These are phyloP conservation scores for Atkinsonella texensis DNA, from an alignment of 2,329 filamentous ascomycete species.

Conservation along the genomic window DNA sequence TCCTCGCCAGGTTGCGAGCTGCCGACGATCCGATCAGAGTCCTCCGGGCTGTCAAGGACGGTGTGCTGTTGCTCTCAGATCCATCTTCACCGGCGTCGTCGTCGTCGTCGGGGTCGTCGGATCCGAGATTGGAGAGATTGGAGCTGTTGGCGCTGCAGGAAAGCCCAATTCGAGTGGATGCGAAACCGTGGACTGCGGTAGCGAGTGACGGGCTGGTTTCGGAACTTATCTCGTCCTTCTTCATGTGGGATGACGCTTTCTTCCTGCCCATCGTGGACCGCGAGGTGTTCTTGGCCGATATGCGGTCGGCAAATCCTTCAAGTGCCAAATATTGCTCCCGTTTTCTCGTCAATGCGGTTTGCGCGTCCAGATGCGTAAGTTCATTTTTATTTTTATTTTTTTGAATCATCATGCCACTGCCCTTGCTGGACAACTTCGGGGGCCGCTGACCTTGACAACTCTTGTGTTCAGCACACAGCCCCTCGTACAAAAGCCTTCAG, in stretches of 20 bases:
- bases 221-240: conserved; percentile 18
- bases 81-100: background rate
- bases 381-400: too few species aligned
- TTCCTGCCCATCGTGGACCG: conserved; percentile 15
- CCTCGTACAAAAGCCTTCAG: conserved; percentile 10
- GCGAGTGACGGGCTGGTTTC: conserved; percentile 20
- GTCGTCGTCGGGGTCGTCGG: background rate
- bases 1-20: conserved; percentile 5
- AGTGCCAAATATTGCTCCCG: conserved; percentile 17
- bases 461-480: conserved; percentile 10
- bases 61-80: background rate
- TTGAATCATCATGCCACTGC: background rate
- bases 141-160: conserved; percentile 8
- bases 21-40: conserved; percentile 6
- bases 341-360: conserved; percentile 21
- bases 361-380: conserved; percentile 18
- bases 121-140: conserved; percentile 3
- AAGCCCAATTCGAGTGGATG: conserved; percentile 14
- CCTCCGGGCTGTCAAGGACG: conserved; percentile 2
- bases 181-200: conserved; percentile 19
- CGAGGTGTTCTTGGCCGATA: conserved; percentile 16
- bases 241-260: conserved; percentile 17
- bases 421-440: background rate
- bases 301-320: conserved; percentile 10
- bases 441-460: background rate